Conservation (phyloP, 352 stramenopile species). For the Phytophthora sansomeana region DNA sequence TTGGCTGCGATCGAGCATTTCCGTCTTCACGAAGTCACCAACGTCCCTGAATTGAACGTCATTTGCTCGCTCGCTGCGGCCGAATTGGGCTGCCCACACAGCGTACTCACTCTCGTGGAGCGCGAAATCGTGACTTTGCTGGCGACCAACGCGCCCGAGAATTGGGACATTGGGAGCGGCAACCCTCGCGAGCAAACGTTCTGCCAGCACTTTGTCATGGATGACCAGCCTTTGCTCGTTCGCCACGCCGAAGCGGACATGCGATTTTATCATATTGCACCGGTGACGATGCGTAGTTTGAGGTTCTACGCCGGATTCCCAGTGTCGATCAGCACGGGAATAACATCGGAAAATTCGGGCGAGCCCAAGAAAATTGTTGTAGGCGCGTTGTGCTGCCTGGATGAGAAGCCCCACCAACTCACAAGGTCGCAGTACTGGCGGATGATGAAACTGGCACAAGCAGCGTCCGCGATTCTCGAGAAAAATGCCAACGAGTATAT, state of each 20-base stretch:
- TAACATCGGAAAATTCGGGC: background rate
- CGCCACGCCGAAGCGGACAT: conserved; percentile 50
- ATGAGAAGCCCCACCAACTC: conserved; percentile 37
- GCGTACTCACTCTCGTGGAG: conserved; percentile 45
- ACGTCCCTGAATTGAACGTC: conserved; percentile 41
- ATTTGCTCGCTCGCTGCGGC: conserved; percentile 42
- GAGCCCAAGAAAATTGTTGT: conserved; percentile 39
- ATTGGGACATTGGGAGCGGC: conserved; percentile 38
- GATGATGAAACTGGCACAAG: conserved; percentile 40
- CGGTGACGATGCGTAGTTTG: conserved; percentile 30
- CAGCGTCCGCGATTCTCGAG: conserved; percentile 38
- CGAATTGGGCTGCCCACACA: conserved; percentile 38
- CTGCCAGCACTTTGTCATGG: conserved; percentile 56
- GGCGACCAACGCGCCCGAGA: conserved; percentile 34
- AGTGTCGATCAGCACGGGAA: conserved; percentile 22
- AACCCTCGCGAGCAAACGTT: conserved; percentile 49
- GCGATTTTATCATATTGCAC: conserved; percentile 44
- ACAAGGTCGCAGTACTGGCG: conserved; percentile 48
- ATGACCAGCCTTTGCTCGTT: conserved; percentile 43
- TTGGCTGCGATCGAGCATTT: conserved; percentile 37
- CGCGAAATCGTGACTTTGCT: conserved; percentile 37
- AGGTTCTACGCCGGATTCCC: conserved; percentile 52
- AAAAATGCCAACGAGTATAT: conserved; percentile 25
- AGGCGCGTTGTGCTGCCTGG: conserved; percentile 46
- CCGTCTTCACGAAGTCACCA: conserved; percentile 25